Evolutionary conservation across 2,329 filamentous ascomycete genomes (phyloP), one percentile per base, ranked within the genome.

Genomic region (Metarhizium humberi): DNA sequence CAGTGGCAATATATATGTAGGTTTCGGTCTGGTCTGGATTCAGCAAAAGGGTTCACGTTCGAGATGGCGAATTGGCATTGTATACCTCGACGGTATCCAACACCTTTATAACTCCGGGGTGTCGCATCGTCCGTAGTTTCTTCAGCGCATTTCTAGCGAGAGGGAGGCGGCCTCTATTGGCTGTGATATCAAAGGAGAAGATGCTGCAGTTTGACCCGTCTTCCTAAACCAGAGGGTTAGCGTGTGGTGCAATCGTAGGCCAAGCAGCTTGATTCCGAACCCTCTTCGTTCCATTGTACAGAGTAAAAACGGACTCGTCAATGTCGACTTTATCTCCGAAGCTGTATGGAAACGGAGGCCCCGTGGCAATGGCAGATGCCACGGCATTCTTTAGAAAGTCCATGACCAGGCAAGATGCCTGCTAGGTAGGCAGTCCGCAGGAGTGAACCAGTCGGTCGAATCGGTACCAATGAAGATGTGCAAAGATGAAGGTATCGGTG

Each of bases 311-410:
- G 30, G 92, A 96, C 67, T 94, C 85, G 69, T 95, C 90, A 53
- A 94, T 79, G 69, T 97, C 92, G 57, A 97, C 88, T 69, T 87
- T 84, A 71, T 99, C 94, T 64, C 92, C 92, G 68, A 97, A 94
- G 50, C 82, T 86, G 69, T 96, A 97, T 4, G 91, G 91, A 67
- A 96, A 95, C 6, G 92, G 86, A 53, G 92, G 91, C 2, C 92
- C 92, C 71, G 96, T 94, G 49, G 94, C 90, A 66, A 99, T 97
- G 63, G 92, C 92, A 58, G 94, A 97, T 49, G 92, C 92, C 68
- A 97, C 91, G 53, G 94, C 94, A 58, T 92, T 97, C 75, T 97
- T 97, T 68, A 99, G 82, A 67, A 97, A 97, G 71, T 99, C 92
- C 94, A 99, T 99, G 62, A 62, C 46, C 45, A 30, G n/a, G 6